Conservation (phyloP, 176 grass and related monocot species). For the Carex pumila region DNA sequence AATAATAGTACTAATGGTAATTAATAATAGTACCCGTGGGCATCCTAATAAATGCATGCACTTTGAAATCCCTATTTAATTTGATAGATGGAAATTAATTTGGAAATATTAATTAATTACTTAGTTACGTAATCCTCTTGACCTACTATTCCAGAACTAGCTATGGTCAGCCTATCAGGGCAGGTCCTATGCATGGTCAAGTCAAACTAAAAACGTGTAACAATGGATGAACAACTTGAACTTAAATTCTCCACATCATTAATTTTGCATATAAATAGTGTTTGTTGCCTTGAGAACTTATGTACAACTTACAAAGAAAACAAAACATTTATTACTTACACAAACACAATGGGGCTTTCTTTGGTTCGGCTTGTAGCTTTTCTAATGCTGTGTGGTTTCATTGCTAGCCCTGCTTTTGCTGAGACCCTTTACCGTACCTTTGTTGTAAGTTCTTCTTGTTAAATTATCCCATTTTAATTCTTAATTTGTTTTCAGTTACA, state of each 20-base stretch:
- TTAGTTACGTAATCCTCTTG: too few relatives aligned
- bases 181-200: neutral
- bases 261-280: neutral
- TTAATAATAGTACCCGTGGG: too few relatives aligned
- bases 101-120: too few relatives aligned
- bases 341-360: neutral
- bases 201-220: neutral
- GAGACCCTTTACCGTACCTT: slow-evolving; percentile 16
- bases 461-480: neutral
- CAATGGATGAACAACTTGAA: neutral
- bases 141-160: too few relatives aligned
- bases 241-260: neutral
- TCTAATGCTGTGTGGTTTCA: slow-evolving; percentile 15
- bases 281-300: neutral
- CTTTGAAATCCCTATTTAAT: too few relatives aligned
- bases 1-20: too few relatives aligned
- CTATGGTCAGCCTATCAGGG: too few relatives aligned
- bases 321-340: neutral
- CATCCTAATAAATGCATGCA: too few relatives aligned
- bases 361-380: neutral
- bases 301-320: neutral
- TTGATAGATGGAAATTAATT: too few relatives aligned
- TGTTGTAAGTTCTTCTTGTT: slow-evolving; percentile 8
- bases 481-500: neutral
- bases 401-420: slow-evolving; percentile 2